A percentile compares a stretch with the other conserved stretches of the same genome.
phyloP scores from a whole-genome alignment of 768 basidiomycete genomes.

The Chlorophyllum brunneum region DNA sequence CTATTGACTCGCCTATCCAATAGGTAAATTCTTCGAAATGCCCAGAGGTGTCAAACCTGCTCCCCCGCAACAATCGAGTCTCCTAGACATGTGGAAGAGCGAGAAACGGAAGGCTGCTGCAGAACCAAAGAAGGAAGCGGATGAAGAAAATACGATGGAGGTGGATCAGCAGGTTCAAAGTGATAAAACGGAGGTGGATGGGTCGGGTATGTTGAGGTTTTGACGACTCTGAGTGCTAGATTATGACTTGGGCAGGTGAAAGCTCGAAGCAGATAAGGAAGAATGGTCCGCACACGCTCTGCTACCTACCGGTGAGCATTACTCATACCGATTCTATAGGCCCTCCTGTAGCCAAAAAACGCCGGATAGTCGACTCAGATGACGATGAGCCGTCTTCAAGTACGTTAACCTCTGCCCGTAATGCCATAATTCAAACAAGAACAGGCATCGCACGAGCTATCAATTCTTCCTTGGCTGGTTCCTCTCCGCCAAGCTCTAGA shows the following conservation, averaged over 20 bases:
- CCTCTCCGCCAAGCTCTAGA: slow-evolving; percentile 3
- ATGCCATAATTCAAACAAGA: slow-evolving; percentile 5
- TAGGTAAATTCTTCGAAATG: slow-evolving; percentile 79
- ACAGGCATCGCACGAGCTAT: neutral
- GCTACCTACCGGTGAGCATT: neutral
- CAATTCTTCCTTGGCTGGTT: slow-evolving; percentile 5
- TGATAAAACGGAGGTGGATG: slow-evolving; percentile 27
- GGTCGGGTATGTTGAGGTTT: neutral
- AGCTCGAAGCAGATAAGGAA: slow-evolving; percentile 28
- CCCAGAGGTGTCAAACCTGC: slow-evolving; percentile 59
- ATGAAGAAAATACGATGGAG: slow-evolving; percentile 16
- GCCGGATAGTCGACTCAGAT: slow-evolving; percentile 52
- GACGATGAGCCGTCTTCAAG: slow-evolving; percentile 37
- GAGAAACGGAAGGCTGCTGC: slow-evolving; percentile 33
- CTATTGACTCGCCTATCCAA: neutral
- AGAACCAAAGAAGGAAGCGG: slow-evolving; percentile 20
- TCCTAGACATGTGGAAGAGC: slow-evolving; percentile 67
- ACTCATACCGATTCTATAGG: slow-evolving; percentile 20
- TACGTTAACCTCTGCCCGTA: neutral
- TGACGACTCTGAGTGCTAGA: neutral
- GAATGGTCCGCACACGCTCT: slow-evolving; percentile 7
- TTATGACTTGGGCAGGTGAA: slow-evolving; percentile 24
- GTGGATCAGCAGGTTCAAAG: slow-evolving; percentile 21
- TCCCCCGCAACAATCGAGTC: slow-evolving; percentile 74
- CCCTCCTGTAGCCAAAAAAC: slow-evolving; percentile 40